Base-by-base conservation (phyloP, 345 rosid species). In the Psidium guajava region DNA sequence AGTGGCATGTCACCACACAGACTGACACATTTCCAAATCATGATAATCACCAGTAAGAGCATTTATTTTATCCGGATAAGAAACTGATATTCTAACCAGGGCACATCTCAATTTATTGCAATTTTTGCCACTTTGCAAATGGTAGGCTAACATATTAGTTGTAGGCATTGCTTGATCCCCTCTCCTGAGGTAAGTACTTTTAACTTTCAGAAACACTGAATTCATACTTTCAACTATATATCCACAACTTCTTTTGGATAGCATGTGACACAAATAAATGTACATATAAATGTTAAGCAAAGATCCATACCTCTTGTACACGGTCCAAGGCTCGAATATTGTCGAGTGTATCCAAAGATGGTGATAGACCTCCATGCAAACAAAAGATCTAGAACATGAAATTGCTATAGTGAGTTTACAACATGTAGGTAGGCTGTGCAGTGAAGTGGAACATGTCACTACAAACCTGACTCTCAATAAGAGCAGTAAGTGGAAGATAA, bases 281-380 rank as follows among this genome's bases (percentile, higher is more conserved):
- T 69, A 36, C 9, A 8, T 69, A 32, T 69, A 28, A 69, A 69
- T 69, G 47, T 69, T 36, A 69, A 69, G 47, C 47, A 69, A 69
- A 40, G 75, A 64, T 36, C 47, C 82, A 85, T 82, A 93, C 98
- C 93, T 96, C 99, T 87, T 95, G 97, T 89, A 94, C 94, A 32
- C 99, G 97, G 90, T 96, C 98, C 89, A 96, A 89, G 77, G 96
- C 92, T 86, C 97, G 90, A 81, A 96, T 94, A 85, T 96, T 96
- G 92, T 96, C 99, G 82, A 96, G 89, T 18, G 96, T 95, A 91
- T 96, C 99, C 89, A 96, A 87, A 86, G 99, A 96, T 61, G 98
- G 98, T 75, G 99, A 96, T 57, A 96, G 94, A 58, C 99, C 99
- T 86, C 99, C 99, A 87, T 96, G 99, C 92, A 96, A 94, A 90